These are phyloP conservation scores for Starmera dryadoides DNA, from an alignment of 805 yeast species.

Conservation along the genomic window DNA sequence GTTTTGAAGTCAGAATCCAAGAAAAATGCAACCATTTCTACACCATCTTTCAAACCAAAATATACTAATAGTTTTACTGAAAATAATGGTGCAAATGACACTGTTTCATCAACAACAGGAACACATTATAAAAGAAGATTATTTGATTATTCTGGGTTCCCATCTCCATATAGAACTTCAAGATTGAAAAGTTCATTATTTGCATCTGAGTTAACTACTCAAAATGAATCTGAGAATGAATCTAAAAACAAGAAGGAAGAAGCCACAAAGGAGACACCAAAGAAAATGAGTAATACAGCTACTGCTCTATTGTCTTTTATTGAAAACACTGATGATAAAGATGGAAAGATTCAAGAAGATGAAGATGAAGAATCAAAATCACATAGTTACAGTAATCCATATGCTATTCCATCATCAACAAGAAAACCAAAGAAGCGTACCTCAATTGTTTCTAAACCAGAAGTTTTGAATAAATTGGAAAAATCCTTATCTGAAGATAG, in stretches of 20 bases:
- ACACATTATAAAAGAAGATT: slow-evolving; percentile 23
- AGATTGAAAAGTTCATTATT: slow-evolving; percentile 15
- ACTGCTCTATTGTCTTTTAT: slow-evolving; percentile 39
- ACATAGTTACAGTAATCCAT: slow-evolving; percentile 31
- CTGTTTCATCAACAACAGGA: slow-evolving; percentile 12
- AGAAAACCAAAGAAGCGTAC: slow-evolving; percentile 5
- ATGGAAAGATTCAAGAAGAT: slow-evolving; percentile 3
- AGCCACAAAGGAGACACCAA: slow-evolving; percentile 1
- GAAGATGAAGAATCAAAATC: slow-evolving; percentile 3
- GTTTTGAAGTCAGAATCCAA: slow-evolving; percentile 3
- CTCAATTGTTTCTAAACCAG: slow-evolving; percentile 3
- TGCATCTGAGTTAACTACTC: not conserved
- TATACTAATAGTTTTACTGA: slow-evolving; percentile 13
- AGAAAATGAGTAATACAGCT: slow-evolving; percentile 38
- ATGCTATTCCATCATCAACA: slow-evolving; percentile 21
- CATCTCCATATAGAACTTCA: slow-evolving; percentile 31
- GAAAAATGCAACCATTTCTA: slow-evolving; percentile 4
- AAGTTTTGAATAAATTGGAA: slow-evolving; percentile 16
- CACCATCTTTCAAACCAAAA: slow-evolving; percentile 29
- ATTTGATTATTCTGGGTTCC: slow-evolving; percentile 30
- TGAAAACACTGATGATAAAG: slow-evolving; percentile 20
- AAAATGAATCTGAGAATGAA: not conserved
- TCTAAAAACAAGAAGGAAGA: not conserved
- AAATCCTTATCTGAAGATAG: slow-evolving; percentile 8
- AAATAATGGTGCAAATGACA: slow-evolving; percentile 10